Evolutionary conservation across 2,329 filamentous ascomycete species (phyloP).

Genomic region (Xenosphaeropsis pyriputrescens): DNA sequence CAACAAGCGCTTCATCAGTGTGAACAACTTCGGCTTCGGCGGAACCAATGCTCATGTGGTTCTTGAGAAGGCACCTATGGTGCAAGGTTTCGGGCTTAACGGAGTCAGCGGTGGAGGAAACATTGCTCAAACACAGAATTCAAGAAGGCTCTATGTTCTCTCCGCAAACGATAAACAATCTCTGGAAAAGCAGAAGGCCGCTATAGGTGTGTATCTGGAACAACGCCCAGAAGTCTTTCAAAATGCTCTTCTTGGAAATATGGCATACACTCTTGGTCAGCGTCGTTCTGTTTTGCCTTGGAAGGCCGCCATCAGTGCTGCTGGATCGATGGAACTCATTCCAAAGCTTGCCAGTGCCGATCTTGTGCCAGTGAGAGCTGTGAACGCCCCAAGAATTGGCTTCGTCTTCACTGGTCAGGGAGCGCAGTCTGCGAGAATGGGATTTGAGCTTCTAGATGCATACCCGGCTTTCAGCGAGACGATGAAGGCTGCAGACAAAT

Average conservation of each 20-base stretch:
- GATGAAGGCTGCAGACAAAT: constrained; percentile 18
- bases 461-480: constrained; percentile 21
- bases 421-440: constrained; percentile 12
- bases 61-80: constrained; percentile 14
- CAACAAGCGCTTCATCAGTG: constrained; percentile 30
- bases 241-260: constrained; percentile 4
- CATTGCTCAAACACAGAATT: constrained; percentile 15
- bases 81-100: constrained; percentile 1
- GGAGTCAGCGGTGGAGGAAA: constrained; percentile 7
- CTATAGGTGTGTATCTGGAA: constrained; percentile 9
- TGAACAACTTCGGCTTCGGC: constrained; percentile 19
- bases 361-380: constrained; percentile 3
- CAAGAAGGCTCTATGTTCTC: constrained; percentile 10
- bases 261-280: constrained; percentile 15
- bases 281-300: constrained; percentile 12
- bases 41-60: constrained; percentile 23
- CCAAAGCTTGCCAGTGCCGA: constrained; percentile 25
- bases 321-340: constrained; percentile 8
- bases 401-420: constrained; percentile 16
- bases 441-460: constrained; percentile 11
- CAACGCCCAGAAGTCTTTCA: constrained; percentile 12
- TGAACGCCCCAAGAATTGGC: constrained; percentile 8
- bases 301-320: constrained; percentile 9
- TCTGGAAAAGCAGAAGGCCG: constrained; percentile 7
- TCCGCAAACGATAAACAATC: constrained; percentile 10